Conservation (phyloP, 139 green algal genomes). For the Micromonas commoda region DNA sequence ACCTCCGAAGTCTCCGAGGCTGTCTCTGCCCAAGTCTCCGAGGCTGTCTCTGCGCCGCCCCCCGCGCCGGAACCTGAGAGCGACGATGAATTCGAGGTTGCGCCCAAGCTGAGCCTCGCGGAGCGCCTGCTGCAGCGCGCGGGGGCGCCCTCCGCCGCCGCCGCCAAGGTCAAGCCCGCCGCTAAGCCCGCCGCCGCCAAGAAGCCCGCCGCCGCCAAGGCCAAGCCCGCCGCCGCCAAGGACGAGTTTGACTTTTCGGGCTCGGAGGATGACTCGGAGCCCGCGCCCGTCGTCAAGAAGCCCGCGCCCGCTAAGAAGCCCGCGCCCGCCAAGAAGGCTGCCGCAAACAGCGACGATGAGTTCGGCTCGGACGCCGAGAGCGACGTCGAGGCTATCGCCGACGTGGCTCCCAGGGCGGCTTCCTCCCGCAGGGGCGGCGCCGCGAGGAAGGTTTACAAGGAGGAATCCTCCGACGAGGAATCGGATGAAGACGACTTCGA, state of each 20-base stretch:
- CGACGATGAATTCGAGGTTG: not conserved
- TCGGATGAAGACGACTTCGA: slow-evolving; percentile 1
- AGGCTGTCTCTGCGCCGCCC: too few relatives aligned
- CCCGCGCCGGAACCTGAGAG: not conserved
- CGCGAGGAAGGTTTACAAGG: not conserved
- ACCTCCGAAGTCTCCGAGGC: not conserved
- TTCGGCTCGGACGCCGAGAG: slow-evolving; percentile 5
- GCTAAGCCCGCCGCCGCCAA: not conserved
- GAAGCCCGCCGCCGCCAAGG: slow-evolving; percentile 6
- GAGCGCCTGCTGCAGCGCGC: slow-evolving; percentile 5
- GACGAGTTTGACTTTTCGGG: too few relatives aligned
- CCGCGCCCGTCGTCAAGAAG: not conserved
- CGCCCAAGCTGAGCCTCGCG: not conserved
- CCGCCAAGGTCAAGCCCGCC: not conserved
- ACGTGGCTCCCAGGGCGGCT: slow-evolving; percentile 14
- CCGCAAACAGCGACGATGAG: not conserved
- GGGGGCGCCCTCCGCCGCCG: not conserved
- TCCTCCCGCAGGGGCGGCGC: not conserved
- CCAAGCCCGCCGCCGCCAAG: not conserved
- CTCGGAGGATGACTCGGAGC: too few relatives aligned
- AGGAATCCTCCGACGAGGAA: slow-evolving; percentile 24
- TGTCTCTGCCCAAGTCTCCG: too few relatives aligned
- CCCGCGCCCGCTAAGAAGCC: slow-evolving; percentile 11
- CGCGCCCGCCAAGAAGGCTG: slow-evolving; percentile 6
- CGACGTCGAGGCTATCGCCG: slow-evolving; percentile 10